Conservation (phyloP, 164 flowering plant species). For the Platanus orientalis region DNA sequence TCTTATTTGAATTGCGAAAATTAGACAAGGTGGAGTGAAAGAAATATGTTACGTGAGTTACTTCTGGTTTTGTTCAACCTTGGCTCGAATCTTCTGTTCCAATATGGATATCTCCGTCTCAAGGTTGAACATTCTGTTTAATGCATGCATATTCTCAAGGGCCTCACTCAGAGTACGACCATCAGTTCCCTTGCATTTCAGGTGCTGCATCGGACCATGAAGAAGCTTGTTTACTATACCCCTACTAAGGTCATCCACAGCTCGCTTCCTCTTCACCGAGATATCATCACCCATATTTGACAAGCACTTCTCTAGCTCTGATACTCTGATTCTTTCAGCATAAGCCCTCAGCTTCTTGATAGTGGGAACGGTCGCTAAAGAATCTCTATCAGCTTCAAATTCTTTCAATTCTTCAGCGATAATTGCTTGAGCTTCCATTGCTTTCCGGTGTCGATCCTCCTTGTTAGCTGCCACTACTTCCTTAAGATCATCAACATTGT, state of each 20-base stretch:
- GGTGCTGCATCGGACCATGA: slow-evolving; percentile 95
- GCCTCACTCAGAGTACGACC: slow-evolving; percentile 75
- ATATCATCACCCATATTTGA: slow-evolving; percentile 82
- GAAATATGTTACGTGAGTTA: slow-evolving; percentile 20
- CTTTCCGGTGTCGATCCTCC: slow-evolving; percentile 85
- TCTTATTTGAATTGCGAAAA: slow-evolving; percentile 26
- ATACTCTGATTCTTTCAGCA: slow-evolving; percentile 73
- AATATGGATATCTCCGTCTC: slow-evolving; percentile 72
- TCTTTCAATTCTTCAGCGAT: slow-evolving; percentile 72
- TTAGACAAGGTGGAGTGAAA: slow-evolving; percentile 1
- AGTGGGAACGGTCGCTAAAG: slow-evolving; percentile 94
- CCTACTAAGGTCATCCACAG: slow-evolving; percentile 87
- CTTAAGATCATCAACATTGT: slow-evolving; percentile 95
- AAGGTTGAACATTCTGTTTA: slow-evolving; percentile 87
- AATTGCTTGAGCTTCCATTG: slow-evolving; percentile 89
- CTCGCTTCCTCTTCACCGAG: slow-evolving; percentile 59
- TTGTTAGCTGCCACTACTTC: slow-evolving; percentile 96
- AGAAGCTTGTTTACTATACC: slow-evolving; percentile 93
- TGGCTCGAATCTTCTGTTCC: slow-evolving; percentile 83
- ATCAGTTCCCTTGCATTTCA: slow-evolving; percentile 92
- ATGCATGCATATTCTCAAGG: slow-evolving; percentile 94
- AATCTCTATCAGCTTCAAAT: slow-evolving; percentile 96
- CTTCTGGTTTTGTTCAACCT: slow-evolving; percentile 68
- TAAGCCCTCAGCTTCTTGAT: slow-evolving; percentile 84
- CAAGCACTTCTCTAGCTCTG: slow-evolving; percentile 86